Percentiles rank a stretch among this genome's conserved stretches.
Evolutionary conservation across 768 basidiomycete species (phyloP).

Genomic region (Amanita inopinata): DNA sequence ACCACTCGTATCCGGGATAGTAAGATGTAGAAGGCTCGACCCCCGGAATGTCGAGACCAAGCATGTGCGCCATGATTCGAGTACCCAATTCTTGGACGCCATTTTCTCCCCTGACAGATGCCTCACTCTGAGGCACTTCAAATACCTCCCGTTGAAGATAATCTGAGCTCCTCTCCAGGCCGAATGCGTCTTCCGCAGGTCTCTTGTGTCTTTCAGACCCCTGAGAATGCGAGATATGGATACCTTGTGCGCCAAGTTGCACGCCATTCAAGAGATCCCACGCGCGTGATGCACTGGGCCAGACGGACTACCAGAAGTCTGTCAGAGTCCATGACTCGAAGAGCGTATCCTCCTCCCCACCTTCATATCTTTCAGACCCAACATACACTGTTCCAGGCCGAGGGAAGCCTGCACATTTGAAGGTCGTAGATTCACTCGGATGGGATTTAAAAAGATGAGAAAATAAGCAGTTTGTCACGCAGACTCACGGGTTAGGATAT

Average conservation of each 20-base stretch:
- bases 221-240: conserved; percentile 25
- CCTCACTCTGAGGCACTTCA: conserved; percentile 15
- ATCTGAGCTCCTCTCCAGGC: conserved; percentile 39
- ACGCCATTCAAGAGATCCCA: conserved; percentile 61
- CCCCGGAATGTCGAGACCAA: conserved; percentile 56
- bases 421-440: conserved; percentile 65
- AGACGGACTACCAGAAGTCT: conserved; percentile 37
- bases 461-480: neutral
- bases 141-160: conserved; percentile 34
- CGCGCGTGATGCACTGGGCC: conserved; percentile 62
- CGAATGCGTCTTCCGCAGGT: conserved; percentile 54
- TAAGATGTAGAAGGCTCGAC: conserved; percentile 51
- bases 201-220: conserved; percentile 42
- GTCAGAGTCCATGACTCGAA: conserved; percentile 7
- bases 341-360: conserved; percentile 26
- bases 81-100: conserved; percentile 58
- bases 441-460: conserved; percentile 11
- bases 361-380: conserved; percentile 58
- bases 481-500: conserved; percentile 57
- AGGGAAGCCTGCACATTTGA: conserved; percentile 60
- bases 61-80: conserved; percentile 64
- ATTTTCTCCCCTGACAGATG: conserved; percentile 20
- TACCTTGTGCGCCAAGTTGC: conserved; percentile 40
- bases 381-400: conserved; percentile 54
- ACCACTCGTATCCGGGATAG: conserved; percentile 56